A percentile compares a stretch with the other conserved stretches of the same genome.
These are phyloP conservation scores for Paragyromitra xinjiangensis DNA, from an alignment of 495 filamentous ascomycete genomes.

Conservation along the genomic window DNA sequence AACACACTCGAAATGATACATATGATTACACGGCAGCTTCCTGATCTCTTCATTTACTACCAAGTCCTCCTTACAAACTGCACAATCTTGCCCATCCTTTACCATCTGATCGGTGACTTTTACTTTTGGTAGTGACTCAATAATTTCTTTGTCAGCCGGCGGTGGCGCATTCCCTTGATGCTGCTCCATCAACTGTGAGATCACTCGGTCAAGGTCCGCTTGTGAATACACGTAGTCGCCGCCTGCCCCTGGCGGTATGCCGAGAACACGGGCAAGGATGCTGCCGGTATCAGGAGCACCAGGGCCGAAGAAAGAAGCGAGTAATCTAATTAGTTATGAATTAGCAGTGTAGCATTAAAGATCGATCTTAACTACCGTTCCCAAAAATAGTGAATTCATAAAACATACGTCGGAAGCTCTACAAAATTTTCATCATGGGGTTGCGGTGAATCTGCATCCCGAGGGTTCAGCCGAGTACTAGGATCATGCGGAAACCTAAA, in stretches of 20 bases:
- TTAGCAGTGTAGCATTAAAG: background rate
- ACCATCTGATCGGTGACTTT: constrained; percentile 55
- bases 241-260: constrained; percentile 46
- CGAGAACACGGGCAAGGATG: constrained; percentile 42
- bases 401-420: constrained; percentile 50
- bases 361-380: background rate
- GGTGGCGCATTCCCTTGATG: constrained; percentile 79
- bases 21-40: constrained; percentile 85
- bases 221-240: constrained; percentile 93
- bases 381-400: background rate
- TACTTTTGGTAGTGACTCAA: constrained; percentile 68
- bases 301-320: constrained; percentile 58
- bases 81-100: constrained; percentile 73
- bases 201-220: constrained; percentile 87
- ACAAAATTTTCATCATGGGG: constrained; percentile 32
- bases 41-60: constrained; percentile 77
- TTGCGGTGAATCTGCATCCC: constrained; percentile 52
- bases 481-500: constrained; percentile 42
- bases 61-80: constrained; percentile 92
- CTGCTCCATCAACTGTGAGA: constrained; percentile 86
- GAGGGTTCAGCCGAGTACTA: constrained; percentile 44
- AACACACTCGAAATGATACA: constrained; percentile 65
- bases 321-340: constrained; percentile 20
- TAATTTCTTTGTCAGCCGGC: constrained; percentile 78
- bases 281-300: constrained; percentile 47